These are phyloP conservation scores for Cadophora malorum DNA, from an alignment of 2,329 filamentous ascomycete genomes.

Conservation along the genomic window DNA sequence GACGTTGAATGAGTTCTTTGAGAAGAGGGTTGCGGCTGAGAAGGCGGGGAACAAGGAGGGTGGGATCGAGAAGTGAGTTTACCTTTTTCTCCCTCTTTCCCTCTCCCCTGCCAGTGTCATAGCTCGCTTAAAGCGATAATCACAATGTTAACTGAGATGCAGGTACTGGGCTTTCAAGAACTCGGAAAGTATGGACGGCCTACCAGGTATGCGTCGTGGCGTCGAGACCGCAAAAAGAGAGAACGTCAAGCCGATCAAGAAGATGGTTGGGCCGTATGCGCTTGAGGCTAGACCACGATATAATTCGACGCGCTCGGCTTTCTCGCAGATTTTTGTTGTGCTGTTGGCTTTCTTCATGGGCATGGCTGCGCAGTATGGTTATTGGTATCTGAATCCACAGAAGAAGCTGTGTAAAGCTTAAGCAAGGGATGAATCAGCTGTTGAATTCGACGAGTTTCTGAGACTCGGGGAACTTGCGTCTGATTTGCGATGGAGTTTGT, in stretches of 20 bases:
- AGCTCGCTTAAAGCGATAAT: neutral
- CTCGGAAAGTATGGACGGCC: constrained; percentile 33
- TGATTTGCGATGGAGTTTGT: no score
- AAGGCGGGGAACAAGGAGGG: constrained; percentile 32
- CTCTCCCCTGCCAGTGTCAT: neutral
- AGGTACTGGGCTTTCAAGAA: constrained; percentile 39
- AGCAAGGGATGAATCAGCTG: neutral
- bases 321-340: constrained; percentile 8
- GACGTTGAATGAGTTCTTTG: constrained; percentile 35
- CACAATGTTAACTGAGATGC: neutral
- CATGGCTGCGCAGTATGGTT: constrained; percentile 5
- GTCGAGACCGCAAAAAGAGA: constrained; percentile 30
- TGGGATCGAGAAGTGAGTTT: constrained; percentile 34
- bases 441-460: no score
- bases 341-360: constrained; percentile 18
- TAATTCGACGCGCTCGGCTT: neutral
- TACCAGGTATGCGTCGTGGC: constrained; percentile 32
- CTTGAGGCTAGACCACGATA: constrained; percentile 5
- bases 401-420: neutral
- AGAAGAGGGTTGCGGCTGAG: constrained; percentile 33
- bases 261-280: constrained; percentile 37
- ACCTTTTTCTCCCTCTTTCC: neutral
- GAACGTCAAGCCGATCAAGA: constrained; percentile 36
- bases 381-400: neutral
- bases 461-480: no score